Evolutionary conservation across 176 grass and related monocot species (phyloP), one percentile per base, ranked within the genome.

Genomic region (Eleusine coracana): DNA sequence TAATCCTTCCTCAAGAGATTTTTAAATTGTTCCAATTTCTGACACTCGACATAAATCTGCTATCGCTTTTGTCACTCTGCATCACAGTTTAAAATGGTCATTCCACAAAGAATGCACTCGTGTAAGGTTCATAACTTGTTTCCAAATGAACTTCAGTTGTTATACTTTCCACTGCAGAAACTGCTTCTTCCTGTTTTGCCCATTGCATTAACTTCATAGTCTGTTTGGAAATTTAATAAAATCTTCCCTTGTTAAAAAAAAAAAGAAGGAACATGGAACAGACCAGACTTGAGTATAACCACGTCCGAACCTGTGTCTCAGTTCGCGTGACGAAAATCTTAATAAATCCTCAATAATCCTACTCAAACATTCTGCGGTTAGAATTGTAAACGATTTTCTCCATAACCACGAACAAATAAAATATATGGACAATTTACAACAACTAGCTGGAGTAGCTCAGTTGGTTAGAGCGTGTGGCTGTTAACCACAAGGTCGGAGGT

Each of bases 401-500:
- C 41, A 42, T 42, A 8, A 42, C 31, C 4, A 42, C 40, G 4
- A 42, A 42, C 6, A 42, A 42, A 42, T 42, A 42, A 42, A 42
- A 42, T 42, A 42, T 42, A 7, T 5, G 4, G 4, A 6, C 6
- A 42, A 42, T 6, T 7, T 42, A 7, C 4, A 42, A 6, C 40
- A 7, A 42, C 0, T 3, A 81, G 94, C 87, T 93, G 86, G 88
- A 86, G 28, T 97, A 97, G 94, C 91, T 97, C 86, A 91, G 94
- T 91, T 83, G 91, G 91, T 91, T 89, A 93, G 91, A 93, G 91
- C 84, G 91, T 93, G 90, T 96, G 86, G 91, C 88, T 89, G 89
- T 97, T 97, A 97, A 93, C 91, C 94, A 86, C 84, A 90, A 97
- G 89, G 94, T 93, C 85, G 87, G 84, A 93, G 89, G 94, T 97